A percentile compares a stretch with the other conserved stretches of the same genome.
Conservation (phyloP, 495 filamentous ascomycete genomes). For the Tuber brumale region DNA sequence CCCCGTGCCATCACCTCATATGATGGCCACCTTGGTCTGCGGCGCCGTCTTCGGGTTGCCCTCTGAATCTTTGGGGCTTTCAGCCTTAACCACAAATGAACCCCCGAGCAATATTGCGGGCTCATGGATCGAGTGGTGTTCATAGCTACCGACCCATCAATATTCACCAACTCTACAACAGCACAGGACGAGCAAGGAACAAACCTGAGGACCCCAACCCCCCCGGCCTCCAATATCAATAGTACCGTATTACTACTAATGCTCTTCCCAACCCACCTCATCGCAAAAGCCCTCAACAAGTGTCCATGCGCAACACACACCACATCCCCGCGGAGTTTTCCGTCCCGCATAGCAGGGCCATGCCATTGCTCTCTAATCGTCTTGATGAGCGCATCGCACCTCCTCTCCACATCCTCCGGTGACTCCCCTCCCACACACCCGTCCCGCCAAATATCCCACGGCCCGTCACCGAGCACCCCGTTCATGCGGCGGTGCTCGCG, state of each 20-base stretch:
- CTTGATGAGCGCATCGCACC: conserved; percentile 68
- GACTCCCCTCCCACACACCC: conserved; percentile 42
- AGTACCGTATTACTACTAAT: conserved; percentile 51
- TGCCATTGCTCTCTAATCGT: conserved; percentile 56
- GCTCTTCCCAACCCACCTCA: conserved; percentile 74
- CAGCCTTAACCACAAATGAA: conserved; percentile 21
- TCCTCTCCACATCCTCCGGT: conserved; percentile 59
- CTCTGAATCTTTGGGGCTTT: background rate
- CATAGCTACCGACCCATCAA: conserved; percentile 48
- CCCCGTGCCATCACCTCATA: background rate
- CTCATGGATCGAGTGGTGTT: conserved; percentile 61
- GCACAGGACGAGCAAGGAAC: background rate
- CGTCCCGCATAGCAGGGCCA: conserved; percentile 41
- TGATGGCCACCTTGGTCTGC: background rate
- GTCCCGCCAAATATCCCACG: conserved; percentile 75
- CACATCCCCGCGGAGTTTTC: conserved; percentile 48
- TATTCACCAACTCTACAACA: background rate
- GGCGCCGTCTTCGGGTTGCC: too few relatives aligned
- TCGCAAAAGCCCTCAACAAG: conserved; percentile 80
- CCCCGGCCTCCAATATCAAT: conserved; percentile 69
- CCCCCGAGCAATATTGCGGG: conserved; percentile 60
- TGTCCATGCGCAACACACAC: conserved; percentile 76
- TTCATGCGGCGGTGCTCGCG: conserved; percentile 53
- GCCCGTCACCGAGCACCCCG: conserved; percentile 51
- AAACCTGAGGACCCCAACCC: conserved; percentile 64